Conservation (phyloP, 768 basidiomycete genomes). For the Leccinum barrowsii region DNA sequence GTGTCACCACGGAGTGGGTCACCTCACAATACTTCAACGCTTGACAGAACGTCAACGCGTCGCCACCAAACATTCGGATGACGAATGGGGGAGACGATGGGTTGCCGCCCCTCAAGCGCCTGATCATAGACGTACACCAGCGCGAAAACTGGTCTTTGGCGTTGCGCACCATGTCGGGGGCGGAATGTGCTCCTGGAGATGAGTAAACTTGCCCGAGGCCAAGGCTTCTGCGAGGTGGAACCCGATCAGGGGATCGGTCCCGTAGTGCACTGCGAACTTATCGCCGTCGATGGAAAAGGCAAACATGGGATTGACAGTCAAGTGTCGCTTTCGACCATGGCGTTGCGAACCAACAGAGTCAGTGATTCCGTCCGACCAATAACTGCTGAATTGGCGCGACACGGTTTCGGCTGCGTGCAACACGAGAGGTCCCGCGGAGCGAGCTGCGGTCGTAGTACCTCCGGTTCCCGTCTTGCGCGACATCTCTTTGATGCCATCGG, state of each 20-base stretch:
- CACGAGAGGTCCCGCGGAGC: constrained; percentile 27
- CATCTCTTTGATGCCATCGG: constrained; percentile 10
- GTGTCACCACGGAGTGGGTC: constrained; percentile 9
- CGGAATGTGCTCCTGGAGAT: background rate
- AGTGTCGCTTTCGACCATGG: background rate
- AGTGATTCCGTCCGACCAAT: constrained; percentile 22
- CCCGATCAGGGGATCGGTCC: constrained; percentile 25
- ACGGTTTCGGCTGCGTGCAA: background rate
- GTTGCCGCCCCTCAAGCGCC: constrained; percentile 11
- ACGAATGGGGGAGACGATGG: constrained; percentile 18
- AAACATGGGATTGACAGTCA: constrained; percentile 28
- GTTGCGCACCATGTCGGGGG: constrained; percentile 8
- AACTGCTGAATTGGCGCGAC: constrained; percentile 17
- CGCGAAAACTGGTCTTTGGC: constrained; percentile 24
- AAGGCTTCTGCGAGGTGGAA: constrained; percentile 31
- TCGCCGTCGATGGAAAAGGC: constrained; percentile 26
- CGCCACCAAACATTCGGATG: constrained; percentile 29
- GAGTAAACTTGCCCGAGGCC: constrained; percentile 7
- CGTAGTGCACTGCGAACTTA: constrained; percentile 27
- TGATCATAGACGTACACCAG: constrained; percentile 21
- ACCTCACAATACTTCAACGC: constrained; percentile 16
- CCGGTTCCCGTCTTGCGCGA: background rate
- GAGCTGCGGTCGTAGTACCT: constrained; percentile 11
- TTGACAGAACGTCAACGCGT: constrained; percentile 24
- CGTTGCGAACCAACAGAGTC: constrained; percentile 1